Conservation (phyloP, 2,329 filamentous ascomycete species). For the Beauveria varroae region DNA sequence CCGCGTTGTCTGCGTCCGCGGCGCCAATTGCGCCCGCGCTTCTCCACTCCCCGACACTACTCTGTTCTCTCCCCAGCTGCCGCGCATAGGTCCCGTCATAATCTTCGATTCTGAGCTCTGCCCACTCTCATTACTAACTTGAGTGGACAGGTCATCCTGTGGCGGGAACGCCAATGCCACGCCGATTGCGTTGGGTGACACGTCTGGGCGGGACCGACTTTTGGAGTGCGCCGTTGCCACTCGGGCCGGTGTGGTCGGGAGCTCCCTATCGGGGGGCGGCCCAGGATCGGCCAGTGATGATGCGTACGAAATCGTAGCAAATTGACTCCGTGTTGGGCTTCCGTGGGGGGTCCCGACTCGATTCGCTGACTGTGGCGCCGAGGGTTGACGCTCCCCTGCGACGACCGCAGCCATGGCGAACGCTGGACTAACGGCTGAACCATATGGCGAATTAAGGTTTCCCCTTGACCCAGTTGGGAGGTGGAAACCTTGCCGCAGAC, state of each 20-base stretch:
- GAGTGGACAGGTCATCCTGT: background rate
- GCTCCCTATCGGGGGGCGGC: constrained; percentile 37
- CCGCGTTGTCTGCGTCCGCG: background rate
- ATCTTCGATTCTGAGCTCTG: constrained; percentile 2
- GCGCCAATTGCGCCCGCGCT: constrained; percentile 12
- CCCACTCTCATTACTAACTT: constrained; percentile 1
- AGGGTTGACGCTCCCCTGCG: background rate
- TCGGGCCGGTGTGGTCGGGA: constrained; percentile 27
- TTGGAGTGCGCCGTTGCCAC: background rate
- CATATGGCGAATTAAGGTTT: background rate
- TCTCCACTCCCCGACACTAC: constrained; percentile 16
- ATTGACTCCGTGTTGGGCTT: constrained; percentile 1
- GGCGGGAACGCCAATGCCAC: constrained; percentile 5
- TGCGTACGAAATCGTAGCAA: background rate
- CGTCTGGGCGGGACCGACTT: background rate
- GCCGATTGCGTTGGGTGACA: constrained; percentile 4
- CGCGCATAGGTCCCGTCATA: constrained; percentile 9
- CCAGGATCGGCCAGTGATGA: constrained; percentile 25
- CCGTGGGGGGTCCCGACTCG: background rate
- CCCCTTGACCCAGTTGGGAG: background rate
- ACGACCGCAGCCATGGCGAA: background rate
- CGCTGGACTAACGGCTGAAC: background rate
- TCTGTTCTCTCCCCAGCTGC: constrained; percentile 22
- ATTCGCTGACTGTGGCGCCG: background rate
- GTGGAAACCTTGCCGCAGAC: background rate